These are phyloP conservation scores for Dioscorea zingiberensis DNA, from an alignment of 106 monocot species.

Conservation along the genomic window DNA sequence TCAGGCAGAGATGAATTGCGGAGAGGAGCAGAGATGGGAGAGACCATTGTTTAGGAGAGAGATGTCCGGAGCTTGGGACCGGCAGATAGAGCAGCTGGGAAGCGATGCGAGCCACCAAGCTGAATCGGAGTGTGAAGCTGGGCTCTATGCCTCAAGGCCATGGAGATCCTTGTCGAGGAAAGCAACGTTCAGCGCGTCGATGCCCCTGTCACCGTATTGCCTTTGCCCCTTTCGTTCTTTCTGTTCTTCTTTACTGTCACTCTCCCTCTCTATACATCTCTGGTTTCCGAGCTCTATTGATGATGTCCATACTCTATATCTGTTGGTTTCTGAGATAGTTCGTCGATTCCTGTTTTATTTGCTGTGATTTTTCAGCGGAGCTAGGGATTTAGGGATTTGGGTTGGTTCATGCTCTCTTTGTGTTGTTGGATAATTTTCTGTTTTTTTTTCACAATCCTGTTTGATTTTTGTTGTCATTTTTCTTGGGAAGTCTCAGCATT, in stretches of 20 bases:
- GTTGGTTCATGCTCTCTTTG: no score
- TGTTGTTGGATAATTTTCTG: background rate
- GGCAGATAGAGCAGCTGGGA: constrained; percentile 98
- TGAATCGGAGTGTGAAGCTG: constrained; percentile 98
- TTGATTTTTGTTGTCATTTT: no score
- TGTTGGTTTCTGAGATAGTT: no score
- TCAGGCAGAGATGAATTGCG: no score
- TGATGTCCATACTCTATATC: background rate
- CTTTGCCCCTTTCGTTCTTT: background rate
- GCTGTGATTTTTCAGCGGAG: background rate
- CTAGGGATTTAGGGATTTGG: background rate
- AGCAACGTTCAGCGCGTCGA: constrained; percentile 97
- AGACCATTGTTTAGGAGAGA: constrained; percentile 5
- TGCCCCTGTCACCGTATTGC: constrained; percentile 85
- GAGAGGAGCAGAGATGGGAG: constrained; percentile 6
- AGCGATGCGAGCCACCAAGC: constrained; percentile 86
- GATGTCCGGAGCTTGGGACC: constrained; percentile 93
- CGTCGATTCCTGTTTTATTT: no score
- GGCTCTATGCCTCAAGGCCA: constrained; percentile 91
- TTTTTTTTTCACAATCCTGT: background rate
- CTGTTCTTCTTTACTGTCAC: background rate
- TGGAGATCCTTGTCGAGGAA: constrained; percentile 99
- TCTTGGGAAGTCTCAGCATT: no score
- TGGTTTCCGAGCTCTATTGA: background rate
- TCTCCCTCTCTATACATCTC: background rate